Evolutionary conservation across 495 filamentous ascomycete genomes (phyloP).

Genomic region (Tuber magnatum): DNA sequence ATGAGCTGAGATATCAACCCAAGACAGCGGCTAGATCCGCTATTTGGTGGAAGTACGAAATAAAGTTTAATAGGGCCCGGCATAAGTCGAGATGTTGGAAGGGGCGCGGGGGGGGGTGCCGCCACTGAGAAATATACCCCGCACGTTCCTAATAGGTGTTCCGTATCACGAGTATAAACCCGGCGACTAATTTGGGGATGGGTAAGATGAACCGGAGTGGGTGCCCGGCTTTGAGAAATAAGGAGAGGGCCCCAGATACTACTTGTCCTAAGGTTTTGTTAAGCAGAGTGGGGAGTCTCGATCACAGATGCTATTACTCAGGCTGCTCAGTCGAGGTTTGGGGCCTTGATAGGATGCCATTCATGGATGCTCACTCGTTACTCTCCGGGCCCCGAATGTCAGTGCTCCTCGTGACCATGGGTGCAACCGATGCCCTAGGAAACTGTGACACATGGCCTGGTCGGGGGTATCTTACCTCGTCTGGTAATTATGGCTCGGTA

Average conservation of each 20-base stretch:
- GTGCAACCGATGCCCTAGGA: not conserved
- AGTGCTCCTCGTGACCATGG: not conserved
- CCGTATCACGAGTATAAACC: not conserved
- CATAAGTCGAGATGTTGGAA: not conserved
- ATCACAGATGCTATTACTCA: not conserved
- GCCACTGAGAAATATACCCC: not conserved
- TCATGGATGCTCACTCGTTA: not conserved
- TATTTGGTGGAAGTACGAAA: not conserved
- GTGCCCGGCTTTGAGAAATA: not conserved
- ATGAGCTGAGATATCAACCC: not conserved
- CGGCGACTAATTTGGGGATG: not conserved
- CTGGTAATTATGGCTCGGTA: slow-evolving; percentile 10
- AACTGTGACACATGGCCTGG: slow-evolving; percentile 27
- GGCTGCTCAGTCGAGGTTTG: not conserved
- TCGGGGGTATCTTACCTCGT: slow-evolving; percentile 4
- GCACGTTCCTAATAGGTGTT: not conserved
- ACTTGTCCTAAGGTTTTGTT: not conserved
- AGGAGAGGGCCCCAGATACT: not conserved
- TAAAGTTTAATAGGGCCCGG: not conserved
- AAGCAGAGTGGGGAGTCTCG: not conserved
- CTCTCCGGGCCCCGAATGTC: not conserved
- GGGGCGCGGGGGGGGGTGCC: not conserved
- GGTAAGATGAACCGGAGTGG: not conserved
- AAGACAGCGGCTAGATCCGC: not conserved
- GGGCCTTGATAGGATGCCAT: not conserved